Percentiles rank a stretch among this genome's conserved stretches.
Evolutionary conservation across 2,329 filamentous ascomycete species (phyloP).

Genomic region (Sporothrix schenckii): DNA sequence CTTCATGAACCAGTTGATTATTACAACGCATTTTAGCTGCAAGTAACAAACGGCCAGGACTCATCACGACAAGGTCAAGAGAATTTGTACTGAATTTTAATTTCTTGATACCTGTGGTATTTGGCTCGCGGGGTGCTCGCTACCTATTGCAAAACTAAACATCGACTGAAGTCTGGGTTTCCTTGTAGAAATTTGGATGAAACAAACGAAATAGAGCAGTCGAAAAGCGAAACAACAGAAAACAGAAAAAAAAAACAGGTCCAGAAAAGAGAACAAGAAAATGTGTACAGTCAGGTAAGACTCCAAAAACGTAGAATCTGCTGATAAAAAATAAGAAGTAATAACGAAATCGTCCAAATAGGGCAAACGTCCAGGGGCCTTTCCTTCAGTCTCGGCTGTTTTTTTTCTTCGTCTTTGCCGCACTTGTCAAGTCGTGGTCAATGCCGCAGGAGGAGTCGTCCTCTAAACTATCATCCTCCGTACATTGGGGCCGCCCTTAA

Average conservation of each 20-base stretch:
- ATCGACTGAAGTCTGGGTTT: too few species aligned
- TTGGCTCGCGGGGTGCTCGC: constrained; percentile 24
- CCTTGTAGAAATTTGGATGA: neutral
- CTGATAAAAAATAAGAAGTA: neutral
- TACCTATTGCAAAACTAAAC: constrained; percentile 12
- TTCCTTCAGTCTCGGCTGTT: constrained; percentile 10
- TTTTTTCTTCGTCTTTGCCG: constrained; percentile 21
- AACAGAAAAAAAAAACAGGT: neutral
- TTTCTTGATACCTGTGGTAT: constrained; percentile 22
- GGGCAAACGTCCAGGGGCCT: constrained; percentile 9
- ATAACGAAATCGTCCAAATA: neutral
- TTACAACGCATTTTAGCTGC: too few species aligned
- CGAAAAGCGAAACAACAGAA: neutral
- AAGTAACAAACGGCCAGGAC: too few species aligned
- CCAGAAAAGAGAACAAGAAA: neutral
- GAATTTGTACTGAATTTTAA: neutral
- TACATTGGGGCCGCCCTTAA: neutral
- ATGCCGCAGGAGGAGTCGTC: neutral
- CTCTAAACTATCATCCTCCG: neutral
- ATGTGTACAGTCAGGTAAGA: constrained; percentile 12
- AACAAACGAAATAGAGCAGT: constrained; percentile 7
- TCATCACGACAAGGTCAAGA: neutral
- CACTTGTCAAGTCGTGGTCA: constrained; percentile 10
- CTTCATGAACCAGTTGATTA: neutral
- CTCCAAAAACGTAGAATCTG: constrained; percentile 1